A percentile compares a stretch with the other conserved stretches of the same genome.
Conservation (phyloP, 345 rosid genomes). For the Camelina hispida region DNA sequence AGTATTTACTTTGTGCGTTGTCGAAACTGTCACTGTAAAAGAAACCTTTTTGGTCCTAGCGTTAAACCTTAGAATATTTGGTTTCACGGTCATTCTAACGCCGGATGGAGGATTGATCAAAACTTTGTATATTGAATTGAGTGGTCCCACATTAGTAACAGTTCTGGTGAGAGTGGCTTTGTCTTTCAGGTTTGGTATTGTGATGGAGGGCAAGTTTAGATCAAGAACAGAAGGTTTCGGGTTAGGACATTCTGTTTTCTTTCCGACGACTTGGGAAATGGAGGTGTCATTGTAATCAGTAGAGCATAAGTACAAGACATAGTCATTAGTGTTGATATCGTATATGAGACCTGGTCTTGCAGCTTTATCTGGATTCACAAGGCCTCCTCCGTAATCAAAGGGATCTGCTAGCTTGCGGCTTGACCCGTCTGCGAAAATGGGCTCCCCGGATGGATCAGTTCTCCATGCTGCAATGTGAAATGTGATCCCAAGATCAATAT, state of each 20-base stretch:
- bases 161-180: conserved; percentile 43
- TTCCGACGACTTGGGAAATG: conserved; percentile 49
- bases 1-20: conserved; percentile 42
- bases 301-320: conserved; percentile 54
- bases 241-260: conserved; percentile 35
- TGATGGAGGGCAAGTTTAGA: conserved; percentile 57
- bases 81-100: conserved; percentile 28
- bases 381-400: conserved; percentile 67
- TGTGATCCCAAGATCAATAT: neutral
- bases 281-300: conserved; percentile 53
- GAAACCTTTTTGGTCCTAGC: conserved; percentile 25
- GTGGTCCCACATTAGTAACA: conserved; percentile 52
- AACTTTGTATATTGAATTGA: conserved; percentile 41
- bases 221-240: conserved; percentile 36
- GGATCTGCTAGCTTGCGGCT: conserved; percentile 50
- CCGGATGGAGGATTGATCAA: conserved; percentile 45
- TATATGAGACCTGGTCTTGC: conserved; percentile 62
- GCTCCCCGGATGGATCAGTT: conserved; percentile 46
- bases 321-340: conserved; percentile 51
- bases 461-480: conserved; percentile 41
- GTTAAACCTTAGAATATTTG: conserved; percentile 36
- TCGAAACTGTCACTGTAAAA: conserved; percentile 35
- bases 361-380: conserved; percentile 60
- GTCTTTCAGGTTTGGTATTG: conserved; percentile 39
- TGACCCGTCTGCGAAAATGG: conserved; percentile 52